Evolutionary conservation across 768 basidiomycete species (phyloP).

Genomic region (Suillus subalutaceus): DNA sequence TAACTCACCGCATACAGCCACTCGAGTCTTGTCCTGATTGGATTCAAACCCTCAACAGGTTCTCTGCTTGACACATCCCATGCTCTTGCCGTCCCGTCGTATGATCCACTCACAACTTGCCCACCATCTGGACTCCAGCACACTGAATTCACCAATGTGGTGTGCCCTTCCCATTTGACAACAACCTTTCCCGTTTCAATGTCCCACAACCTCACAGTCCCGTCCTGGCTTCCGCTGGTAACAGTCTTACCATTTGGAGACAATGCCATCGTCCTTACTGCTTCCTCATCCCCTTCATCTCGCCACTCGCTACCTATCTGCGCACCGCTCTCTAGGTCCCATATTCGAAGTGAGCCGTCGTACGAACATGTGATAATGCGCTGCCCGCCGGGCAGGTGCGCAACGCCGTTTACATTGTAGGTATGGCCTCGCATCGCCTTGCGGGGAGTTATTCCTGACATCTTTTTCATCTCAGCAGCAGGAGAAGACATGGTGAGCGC

Average conservation of each 20-base stretch:
- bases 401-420: not conserved
- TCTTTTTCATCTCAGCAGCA: not conserved
- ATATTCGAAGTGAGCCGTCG: not conserved
- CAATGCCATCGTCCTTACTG: not conserved
- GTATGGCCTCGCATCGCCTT: not conserved
- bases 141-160: no score
- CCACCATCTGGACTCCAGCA: no score
- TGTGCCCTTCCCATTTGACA: no score
- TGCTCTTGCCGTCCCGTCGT: no score
- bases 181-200: no score
- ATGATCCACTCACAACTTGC: not conserved
- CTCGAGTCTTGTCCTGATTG: no score
- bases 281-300: not conserved
- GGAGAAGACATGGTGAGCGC: not conserved
- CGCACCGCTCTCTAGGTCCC: not conserved
- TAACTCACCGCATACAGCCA: no score
- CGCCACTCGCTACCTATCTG: not conserved
- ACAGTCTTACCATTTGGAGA: no score
- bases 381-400: not conserved
- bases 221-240: no score
- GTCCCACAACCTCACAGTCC: no score
- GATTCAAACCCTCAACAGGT: no score
- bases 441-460: not conserved
- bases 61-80: no score
- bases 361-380: not conserved